Percentiles rank a stretch among this genome's conserved stretches.
Evolutionary conservation across 2,329 filamentous ascomycete genomes (phyloP).

Genomic region (Hortaea sp.): DNA sequence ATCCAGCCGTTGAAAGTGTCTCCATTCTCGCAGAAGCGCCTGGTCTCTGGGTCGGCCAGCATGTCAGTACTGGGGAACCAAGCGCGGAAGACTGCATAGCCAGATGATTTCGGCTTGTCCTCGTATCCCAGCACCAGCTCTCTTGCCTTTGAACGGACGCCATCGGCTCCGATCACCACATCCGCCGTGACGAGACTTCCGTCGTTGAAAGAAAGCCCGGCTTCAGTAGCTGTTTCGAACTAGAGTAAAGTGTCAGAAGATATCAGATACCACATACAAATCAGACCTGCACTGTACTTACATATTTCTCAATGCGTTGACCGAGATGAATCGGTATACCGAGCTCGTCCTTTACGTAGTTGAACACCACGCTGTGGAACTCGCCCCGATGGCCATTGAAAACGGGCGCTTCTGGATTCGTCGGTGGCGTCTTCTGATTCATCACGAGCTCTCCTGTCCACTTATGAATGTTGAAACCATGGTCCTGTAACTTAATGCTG

Average conservation of each 20-base stretch:
- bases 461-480: slow-evolving; percentile 6
- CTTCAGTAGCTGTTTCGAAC: slow-evolving; percentile 14
- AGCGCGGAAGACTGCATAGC: slow-evolving; percentile 44
- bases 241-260: no score
- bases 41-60: slow-evolving; percentile 26
- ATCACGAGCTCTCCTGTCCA: slow-evolving; percentile 34
- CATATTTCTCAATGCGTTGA: slow-evolving; percentile 13
- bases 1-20: slow-evolving; percentile 45
- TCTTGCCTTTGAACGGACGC: slow-evolving; percentile 41
- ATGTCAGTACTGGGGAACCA: slow-evolving; percentile 41
- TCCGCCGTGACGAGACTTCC: slow-evolving; percentile 32
- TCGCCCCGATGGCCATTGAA: slow-evolving; percentile 25
- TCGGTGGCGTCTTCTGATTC: slow-evolving; percentile 37
- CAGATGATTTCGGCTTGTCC: slow-evolving; percentile 31
- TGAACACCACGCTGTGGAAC: slow-evolving; percentile 21
- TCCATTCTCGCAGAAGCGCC: slow-evolving; percentile 38
- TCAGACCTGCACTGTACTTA: no score
- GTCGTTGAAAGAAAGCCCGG: slow-evolving; percentile 27
- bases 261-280: no score
- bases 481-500: slow-evolving; percentile 17
- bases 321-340: slow-evolving; percentile 22
- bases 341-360: slow-evolving; percentile 24
- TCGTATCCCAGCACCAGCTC: slow-evolving; percentile 42
- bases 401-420: slow-evolving; percentile 6
- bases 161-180: slow-evolving; percentile 41